Evolutionary conservation across 768 basidiomycete genomes (phyloP).

Genomic region (Boletus pseudopeckii): DNA sequence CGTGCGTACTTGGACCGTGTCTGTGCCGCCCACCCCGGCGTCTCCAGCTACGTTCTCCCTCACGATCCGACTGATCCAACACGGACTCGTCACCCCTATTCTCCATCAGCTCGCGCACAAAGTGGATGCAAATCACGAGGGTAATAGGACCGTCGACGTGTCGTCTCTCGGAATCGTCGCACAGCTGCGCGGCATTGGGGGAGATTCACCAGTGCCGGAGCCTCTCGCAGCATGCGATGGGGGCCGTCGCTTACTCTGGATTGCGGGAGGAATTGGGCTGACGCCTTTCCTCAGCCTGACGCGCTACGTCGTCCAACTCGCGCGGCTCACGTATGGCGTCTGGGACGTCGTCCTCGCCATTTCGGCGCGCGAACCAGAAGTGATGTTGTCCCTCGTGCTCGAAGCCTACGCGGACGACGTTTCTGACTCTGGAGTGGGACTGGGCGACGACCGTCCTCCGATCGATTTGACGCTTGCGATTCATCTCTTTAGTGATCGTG

Average conservation of each 20-base stretch:
- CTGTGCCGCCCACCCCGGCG: constrained; percentile 24
- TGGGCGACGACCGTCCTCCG: background rate
- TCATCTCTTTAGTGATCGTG: constrained; percentile 13
- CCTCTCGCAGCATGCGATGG: constrained; percentile 24
- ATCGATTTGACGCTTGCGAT: constrained; percentile 17
- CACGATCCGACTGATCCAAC: constrained; percentile 54
- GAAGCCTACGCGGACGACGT: constrained; percentile 21
- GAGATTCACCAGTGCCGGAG: constrained; percentile 38
- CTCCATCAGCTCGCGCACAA: constrained; percentile 43
- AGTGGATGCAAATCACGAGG: constrained; percentile 6
- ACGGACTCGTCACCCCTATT: constrained; percentile 53
- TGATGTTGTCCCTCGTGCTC: constrained; percentile 43
- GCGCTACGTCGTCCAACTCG: constrained; percentile 13
- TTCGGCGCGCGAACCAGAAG: constrained; percentile 52
- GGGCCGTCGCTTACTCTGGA: constrained; percentile 43
- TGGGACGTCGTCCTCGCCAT: constrained; percentile 48
- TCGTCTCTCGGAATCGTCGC: constrained; percentile 39
- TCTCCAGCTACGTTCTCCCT: constrained; percentile 34
- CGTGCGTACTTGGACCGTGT: constrained; percentile 64
- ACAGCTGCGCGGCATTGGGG: constrained; percentile 50
- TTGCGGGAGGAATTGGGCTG: constrained; percentile 64
- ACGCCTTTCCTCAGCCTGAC: constrained; percentile 64
- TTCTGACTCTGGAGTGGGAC: background rate
- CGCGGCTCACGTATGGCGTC: constrained; percentile 13
- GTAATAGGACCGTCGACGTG: constrained; percentile 4